Evolutionary conservation across 2,329 filamentous ascomycete genomes (phyloP).

Genomic region (Chaetomiaceae sp.): DNA sequence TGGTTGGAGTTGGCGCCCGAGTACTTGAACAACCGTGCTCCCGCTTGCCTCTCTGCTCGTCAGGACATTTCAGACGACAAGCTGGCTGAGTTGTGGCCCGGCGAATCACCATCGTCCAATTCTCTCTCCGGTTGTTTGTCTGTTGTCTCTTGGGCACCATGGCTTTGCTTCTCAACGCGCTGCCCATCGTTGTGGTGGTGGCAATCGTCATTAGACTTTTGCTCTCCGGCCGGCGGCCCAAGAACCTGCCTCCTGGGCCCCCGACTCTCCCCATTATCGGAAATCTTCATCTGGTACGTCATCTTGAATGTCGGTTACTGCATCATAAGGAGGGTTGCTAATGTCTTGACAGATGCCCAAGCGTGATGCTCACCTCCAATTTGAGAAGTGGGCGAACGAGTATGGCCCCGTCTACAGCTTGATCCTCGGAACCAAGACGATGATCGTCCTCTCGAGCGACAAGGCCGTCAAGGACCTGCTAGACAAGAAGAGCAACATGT

Average conservation of each 20-base stretch:
- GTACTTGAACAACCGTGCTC: constrained; percentile 13
- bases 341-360: constrained; percentile 19
- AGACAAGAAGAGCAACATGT: constrained; percentile 27
- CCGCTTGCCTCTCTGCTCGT: neutral
- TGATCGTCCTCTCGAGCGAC: constrained; percentile 25
- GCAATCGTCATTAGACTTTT: constrained; percentile 22
- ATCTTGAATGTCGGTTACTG: too few relatives aligned
- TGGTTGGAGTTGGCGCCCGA: neutral
- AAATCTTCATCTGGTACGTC: constrained; percentile 26
- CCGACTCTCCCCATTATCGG: constrained; percentile 28
- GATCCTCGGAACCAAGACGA: constrained; percentile 25
- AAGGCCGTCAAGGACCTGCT: constrained; percentile 27
- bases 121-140: too few relatives aligned
- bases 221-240: constrained; percentile 22
- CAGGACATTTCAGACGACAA: neutral
- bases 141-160: constrained; percentile 5
- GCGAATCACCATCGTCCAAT: neutral
- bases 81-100: neutral
- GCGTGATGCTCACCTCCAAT: constrained; percentile 25
- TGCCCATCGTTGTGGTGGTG: constrained; percentile 19
- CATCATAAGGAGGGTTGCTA: neutral
- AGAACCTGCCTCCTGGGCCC: constrained; percentile 27
- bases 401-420: constrained; percentile 27
- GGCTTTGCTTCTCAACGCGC: constrained; percentile 17
- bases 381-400: constrained; percentile 26